These are phyloP conservation scores for Trichoderma guizhouense DNA, from an alignment of 2,329 filamentous ascomycete genomes.

Conservation along the genomic window DNA sequence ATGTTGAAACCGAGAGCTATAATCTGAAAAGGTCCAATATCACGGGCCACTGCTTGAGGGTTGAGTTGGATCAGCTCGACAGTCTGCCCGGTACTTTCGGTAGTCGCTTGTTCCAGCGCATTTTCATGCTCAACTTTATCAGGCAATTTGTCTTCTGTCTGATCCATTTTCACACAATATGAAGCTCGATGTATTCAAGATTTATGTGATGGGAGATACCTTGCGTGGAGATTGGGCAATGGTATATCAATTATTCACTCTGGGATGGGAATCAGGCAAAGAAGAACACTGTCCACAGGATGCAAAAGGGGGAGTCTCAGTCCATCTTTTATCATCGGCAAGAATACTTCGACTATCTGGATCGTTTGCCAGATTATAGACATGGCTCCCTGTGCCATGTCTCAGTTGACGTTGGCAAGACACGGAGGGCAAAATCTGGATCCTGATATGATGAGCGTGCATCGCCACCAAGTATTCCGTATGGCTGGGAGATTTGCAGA, in stretches of 20 bases:
- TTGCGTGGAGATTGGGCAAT: not conserved
- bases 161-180: not conserved
- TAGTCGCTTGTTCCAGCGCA: not conserved
- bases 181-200: not conserved
- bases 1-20: slow-evolving; percentile 21
- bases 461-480: not conserved
- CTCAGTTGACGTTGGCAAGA: not conserved
- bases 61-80: not conserved
- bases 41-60: not conserved
- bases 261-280: not conserved
- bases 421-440: not conserved
- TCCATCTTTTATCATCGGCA: not conserved
- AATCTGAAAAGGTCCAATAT: slow-evolving; percentile 9
- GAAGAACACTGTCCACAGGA: not conserved
- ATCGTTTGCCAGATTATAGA: not conserved
- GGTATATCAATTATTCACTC: not conserved
- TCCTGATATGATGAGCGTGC: not conserved
- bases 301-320: not conserved
- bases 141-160: not conserved
- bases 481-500: not conserved
- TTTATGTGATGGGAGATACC: not conserved
- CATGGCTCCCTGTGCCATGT: not conserved
- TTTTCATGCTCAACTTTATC: not conserved
- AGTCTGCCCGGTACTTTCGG: slow-evolving; percentile 21
- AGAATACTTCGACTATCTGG: not conserved